These are phyloP conservation scores for Argentina anserina DNA, from an alignment of 306 rosid species.

Conservation along the genomic window DNA sequence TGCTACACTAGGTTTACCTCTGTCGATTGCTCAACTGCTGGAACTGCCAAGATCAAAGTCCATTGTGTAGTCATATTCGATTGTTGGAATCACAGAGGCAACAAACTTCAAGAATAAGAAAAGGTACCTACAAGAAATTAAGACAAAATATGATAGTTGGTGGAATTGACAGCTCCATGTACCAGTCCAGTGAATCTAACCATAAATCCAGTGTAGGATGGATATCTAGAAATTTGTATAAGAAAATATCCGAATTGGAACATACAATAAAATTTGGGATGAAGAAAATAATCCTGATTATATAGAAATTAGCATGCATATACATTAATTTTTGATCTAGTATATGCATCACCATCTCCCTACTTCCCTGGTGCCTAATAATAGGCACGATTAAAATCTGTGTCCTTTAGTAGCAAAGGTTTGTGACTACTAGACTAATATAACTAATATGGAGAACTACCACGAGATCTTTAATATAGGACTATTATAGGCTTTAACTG, in stretches of 20 bases:
- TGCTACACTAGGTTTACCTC: slow-evolving; percentile 30
- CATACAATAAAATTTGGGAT: not conserved
- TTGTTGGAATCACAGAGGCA: slow-evolving; percentile 97
- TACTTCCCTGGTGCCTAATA: not conserved
- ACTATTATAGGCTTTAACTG: not conserved
- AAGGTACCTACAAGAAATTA: slow-evolving; percentile 57
- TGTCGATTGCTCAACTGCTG: slow-evolving; percentile 43
- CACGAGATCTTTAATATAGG: not conserved
- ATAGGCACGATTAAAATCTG: too few species aligned
- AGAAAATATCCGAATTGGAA: not conserved
- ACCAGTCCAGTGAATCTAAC: not conserved
- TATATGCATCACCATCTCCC: not conserved
- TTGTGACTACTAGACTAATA: not conserved
- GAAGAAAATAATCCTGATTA: not conserved
- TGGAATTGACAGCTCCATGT: not conserved
- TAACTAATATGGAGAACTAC: not conserved
- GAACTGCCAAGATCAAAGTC: slow-evolving; percentile 96
- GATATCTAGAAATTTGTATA: not conserved
- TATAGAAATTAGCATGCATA: not conserved
- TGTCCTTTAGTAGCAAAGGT: not conserved
- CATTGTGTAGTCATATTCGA: slow-evolving; percentile 95
- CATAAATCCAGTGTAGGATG: not conserved
- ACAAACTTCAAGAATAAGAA: slow-evolving; percentile 91
- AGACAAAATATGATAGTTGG: not conserved
- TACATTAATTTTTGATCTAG: not conserved